Percentiles rank a stretch among this genome's conserved stretches.
phyloP scores from a whole-genome alignment of 2,329 filamentous ascomycete genomes.

The Raffaelea albimanens region DNA sequence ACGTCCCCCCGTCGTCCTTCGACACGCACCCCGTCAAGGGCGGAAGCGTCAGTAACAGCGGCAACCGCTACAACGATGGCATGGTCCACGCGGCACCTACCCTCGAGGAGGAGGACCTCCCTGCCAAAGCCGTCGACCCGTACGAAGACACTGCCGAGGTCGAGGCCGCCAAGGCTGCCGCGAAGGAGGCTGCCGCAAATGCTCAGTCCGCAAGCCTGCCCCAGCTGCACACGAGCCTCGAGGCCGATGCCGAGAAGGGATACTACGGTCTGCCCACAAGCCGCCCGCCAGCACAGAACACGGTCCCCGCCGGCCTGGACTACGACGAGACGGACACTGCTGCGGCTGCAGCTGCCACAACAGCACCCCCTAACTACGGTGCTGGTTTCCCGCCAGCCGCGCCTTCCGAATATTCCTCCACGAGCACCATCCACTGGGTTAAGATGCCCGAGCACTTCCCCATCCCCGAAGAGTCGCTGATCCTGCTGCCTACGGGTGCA shows the following conservation, averaged over 20 bases:
- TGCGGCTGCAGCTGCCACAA: neutral
- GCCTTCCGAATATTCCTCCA: neutral
- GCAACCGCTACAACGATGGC: neutral
- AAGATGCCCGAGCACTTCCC: slow-evolving; percentile 72
- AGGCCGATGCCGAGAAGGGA: slow-evolving; percentile 12
- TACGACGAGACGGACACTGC: slow-evolving; percentile 19
- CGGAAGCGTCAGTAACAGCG: neutral
- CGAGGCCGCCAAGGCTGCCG: neutral
- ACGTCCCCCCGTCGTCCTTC: slow-evolving; percentile 2
- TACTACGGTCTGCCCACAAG: slow-evolving; percentile 17
- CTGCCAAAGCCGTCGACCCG: neutral
- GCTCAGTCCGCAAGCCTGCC: slow-evolving; percentile 16
- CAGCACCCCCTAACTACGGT: neutral
- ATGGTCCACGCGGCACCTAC: neutral
- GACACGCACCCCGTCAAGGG: neutral
- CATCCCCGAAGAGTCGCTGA: slow-evolving; percentile 58
- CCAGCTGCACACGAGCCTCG: slow-evolving; percentile 18
- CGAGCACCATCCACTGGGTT: slow-evolving; percentile 54
- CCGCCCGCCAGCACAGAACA: slow-evolving; percentile 11
- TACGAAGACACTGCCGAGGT: slow-evolving; percentile 2
- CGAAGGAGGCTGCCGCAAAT: neutral
- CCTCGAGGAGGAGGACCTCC: neutral
- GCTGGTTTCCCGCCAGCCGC: neutral
- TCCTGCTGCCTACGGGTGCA: slow-evolving; percentile 62
- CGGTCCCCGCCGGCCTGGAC: slow-evolving; percentile 17